Percentiles rank a stretch among this genome's conserved stretches.
These are phyloP conservation scores for Pestalotiopsis sp. DNA, from an alignment of 2,329 filamentous ascomycete genomes.

Conservation along the genomic window DNA sequence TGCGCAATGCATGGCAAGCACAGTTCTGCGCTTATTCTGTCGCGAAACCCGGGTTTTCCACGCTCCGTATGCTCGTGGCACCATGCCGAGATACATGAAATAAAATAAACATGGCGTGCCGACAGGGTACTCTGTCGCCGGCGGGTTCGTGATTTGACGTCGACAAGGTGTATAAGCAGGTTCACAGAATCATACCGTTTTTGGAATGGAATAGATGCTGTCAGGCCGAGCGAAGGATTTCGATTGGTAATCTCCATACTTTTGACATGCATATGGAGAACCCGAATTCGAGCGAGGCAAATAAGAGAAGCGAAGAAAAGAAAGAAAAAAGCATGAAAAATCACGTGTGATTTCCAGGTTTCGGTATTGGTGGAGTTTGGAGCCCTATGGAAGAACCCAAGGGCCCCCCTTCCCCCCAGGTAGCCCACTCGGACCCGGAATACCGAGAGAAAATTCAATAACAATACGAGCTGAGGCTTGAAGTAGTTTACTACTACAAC, in stretches of 20 bases:
- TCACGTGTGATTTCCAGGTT: not conserved
- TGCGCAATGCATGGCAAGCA: too few relatives aligned
- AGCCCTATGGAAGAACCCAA: not conserved
- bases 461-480: too few relatives aligned
- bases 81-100: not conserved
- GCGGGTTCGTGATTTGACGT: not conserved
- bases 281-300: not conserved
- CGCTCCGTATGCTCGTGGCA: not conserved
- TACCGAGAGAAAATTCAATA: not conserved
- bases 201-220: too few relatives aligned
- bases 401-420: not conserved
- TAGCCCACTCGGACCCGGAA: not conserved
- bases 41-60: too few relatives aligned
- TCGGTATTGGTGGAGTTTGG: not conserved
- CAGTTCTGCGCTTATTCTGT: too few relatives aligned
- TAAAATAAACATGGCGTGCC: not conserved
- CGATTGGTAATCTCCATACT: too few relatives aligned
- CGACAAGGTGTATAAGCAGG: too few relatives aligned
- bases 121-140: not conserved
- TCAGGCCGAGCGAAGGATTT: too few relatives aligned
- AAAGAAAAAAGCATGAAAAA: not conserved
- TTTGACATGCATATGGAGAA: too few relatives aligned
- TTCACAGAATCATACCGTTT: too few relatives aligned
- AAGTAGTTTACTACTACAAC: too few relatives aligned
- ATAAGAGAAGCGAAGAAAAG: not conserved